Conservation (phyloP, 208 protist genomes). For the Leishmania martiniquensis region DNA sequence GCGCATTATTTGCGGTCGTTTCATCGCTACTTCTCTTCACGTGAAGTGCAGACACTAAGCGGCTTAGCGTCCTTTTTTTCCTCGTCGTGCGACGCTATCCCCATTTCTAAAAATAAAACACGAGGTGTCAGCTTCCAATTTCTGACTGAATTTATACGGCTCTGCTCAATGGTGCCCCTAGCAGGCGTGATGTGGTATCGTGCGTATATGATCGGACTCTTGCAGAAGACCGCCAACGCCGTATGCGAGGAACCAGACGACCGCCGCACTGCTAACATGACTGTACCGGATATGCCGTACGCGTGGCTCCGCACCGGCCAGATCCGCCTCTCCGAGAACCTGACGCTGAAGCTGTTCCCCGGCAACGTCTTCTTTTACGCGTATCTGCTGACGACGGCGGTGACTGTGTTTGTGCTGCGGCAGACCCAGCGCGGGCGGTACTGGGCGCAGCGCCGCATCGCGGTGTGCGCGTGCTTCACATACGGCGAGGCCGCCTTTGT, state of each 20-base stretch:
- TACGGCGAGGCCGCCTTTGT: slow-evolving; percentile 37
- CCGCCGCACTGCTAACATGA: slow-evolving; percentile 9
- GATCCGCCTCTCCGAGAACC: slow-evolving; percentile 25
- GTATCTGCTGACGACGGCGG: slow-evolving; percentile 39
- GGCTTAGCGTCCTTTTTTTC: too few species aligned
- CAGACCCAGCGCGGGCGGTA: slow-evolving; percentile 20
- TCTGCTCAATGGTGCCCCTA: slow-evolving; percentile 36
- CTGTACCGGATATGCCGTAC: slow-evolving; percentile 48
- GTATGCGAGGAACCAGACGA: too few species aligned
- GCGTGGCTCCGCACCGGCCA: slow-evolving; percentile 48
- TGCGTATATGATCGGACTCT: not conserved
- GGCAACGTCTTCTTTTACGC: slow-evolving; percentile 69
- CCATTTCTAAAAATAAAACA: too few species aligned
- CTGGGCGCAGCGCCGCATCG: slow-evolving; percentile 35
- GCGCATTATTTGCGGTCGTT: too few species aligned
- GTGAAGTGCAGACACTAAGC: too few species aligned
- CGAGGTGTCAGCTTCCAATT: slow-evolving; percentile 31
- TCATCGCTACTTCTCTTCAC: too few species aligned
- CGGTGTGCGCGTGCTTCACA: slow-evolving; percentile 21
- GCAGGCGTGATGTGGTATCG: slow-evolving; percentile 24
- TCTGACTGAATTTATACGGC: slow-evolving; percentile 18
- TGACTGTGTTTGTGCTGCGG: slow-evolving; percentile 36
- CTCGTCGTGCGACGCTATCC: too few species aligned
- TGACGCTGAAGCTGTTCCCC: slow-evolving; percentile 65
- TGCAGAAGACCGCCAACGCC: too few species aligned